Evolutionary conservation across 2,329 filamentous ascomycete genomes (phyloP).

Genomic region (Penicillium corylophilum): DNA sequence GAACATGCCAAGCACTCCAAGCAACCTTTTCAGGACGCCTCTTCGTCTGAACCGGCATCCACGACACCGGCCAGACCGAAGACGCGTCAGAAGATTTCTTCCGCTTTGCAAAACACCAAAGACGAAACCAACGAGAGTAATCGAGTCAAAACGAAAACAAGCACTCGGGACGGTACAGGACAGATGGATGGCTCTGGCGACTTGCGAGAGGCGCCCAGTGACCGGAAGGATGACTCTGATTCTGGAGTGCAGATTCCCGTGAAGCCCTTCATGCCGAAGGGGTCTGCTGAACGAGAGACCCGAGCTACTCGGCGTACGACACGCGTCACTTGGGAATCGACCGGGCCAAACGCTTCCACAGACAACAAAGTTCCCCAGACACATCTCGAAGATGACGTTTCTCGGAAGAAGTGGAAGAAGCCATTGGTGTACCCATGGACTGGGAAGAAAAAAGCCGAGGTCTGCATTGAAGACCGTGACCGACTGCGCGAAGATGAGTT

Average conservation of each 20-base stretch:
- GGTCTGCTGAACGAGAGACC: slow-evolving; percentile 25
- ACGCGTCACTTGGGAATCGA: not conserved
- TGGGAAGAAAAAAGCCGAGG: slow-evolving; percentile 49
- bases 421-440: slow-evolving; percentile 46
- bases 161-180: not conserved
- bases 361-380: slow-evolving; percentile 1
- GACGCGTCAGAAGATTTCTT: slow-evolving; percentile 31
- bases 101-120: slow-evolving; percentile 27
- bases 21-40: slow-evolving; percentile 12
- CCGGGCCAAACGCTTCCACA: not conserved
- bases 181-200: slow-evolving; percentile 3
- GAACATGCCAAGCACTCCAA: slow-evolving; percentile 13
- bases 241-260: slow-evolving; percentile 29
- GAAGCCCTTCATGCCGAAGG: slow-evolving; percentile 22
- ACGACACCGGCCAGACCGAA: slow-evolving; percentile 15
- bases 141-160: not conserved
- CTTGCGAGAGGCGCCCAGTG: not conserved
- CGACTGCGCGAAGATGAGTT: slow-evolving; percentile 81
- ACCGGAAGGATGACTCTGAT: slow-evolving; percentile 7
- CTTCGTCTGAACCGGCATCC: slow-evolving; percentile 3
- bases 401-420: slow-evolving; percentile 32
- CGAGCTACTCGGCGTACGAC: slow-evolving; percentile 27
- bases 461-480: slow-evolving; percentile 52
- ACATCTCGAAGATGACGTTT: slow-evolving; percentile 19
- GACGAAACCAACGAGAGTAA: slow-evolving; percentile 8